Evolutionary conservation across 2,329 filamentous ascomycete species (phyloP), one percentile per base, ranked within the genome.

Genomic region (Clonostachys solani): DNA sequence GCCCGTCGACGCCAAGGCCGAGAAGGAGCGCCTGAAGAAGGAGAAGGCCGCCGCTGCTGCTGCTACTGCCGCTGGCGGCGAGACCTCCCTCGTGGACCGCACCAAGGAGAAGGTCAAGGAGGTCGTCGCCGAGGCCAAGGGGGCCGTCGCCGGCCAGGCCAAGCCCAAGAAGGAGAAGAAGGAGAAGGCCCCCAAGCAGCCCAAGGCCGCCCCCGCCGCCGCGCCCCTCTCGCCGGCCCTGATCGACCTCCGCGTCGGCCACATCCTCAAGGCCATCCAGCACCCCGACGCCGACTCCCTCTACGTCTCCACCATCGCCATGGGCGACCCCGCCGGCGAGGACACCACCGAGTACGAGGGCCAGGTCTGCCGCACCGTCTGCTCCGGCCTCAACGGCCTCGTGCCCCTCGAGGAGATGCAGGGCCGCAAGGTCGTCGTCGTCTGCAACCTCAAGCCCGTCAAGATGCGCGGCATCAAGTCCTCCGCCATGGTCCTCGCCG

Each of bases 391-490:
- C 54, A 96, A 96, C 68, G 94, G 94, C 8, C 81, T 96, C 33
- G 74, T 99, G 2, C 94, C 94, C 1, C 78, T 99, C 42, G 90
- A 89, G 67, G 90, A 96, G 68, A 96, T 99, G 94, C 94, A 99
- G 69, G 84, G 85, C 62, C 89, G 94, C 66, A 95, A 95, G 73
- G 89, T 99, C 51, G 81, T 99, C 33, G 89, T 94, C 2, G 92
- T 99, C 18, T 95, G 90, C 78, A 99, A 99, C 71, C 81, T 99
- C 57, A 99, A 99, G 79, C 94, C 94, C 44, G 94, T 97, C 67
- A 99, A 95, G 68, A 99, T 99, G 94, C 89, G 94, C 54, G 94
- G 94, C 56, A 78, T 83, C 73, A 83, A 83, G 72, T 83, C 80
- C 4, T 80, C 72, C 56, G 80, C 92, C 61, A 97, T 99, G 94